phyloP scores from a whole-genome alignment of 2,329 filamentous ascomycete species.

The Botryosphaeria agaves region DNA sequence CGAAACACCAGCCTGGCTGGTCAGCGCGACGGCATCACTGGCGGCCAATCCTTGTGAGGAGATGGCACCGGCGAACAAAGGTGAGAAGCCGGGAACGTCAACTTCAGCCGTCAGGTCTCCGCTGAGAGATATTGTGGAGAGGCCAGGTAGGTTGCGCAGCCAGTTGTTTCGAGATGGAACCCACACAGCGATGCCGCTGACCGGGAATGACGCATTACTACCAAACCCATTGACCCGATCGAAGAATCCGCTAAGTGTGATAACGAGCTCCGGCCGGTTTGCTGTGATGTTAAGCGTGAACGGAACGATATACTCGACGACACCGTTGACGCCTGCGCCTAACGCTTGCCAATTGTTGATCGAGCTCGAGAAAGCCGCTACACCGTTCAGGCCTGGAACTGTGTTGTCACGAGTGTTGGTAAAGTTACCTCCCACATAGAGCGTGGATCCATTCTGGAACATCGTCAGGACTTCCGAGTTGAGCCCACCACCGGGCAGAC shows the following conservation, averaged over 20 bases:
- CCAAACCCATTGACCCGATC: slow-evolving; percentile 51
- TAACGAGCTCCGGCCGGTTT: slow-evolving; percentile 49
- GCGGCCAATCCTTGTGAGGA: slow-evolving; percentile 56
- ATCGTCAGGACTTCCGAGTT: slow-evolving; percentile 63
- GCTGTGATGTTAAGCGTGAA: slow-evolving; percentile 63
- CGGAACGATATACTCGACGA: slow-evolving; percentile 56
- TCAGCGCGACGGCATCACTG: slow-evolving; percentile 54
- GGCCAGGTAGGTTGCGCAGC: slow-evolving; percentile 57
- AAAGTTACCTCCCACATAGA: slow-evolving; percentile 80
- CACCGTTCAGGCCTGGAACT: slow-evolving; percentile 49
- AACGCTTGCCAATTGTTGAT: slow-evolving; percentile 59
- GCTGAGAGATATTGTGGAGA: slow-evolving; percentile 45
- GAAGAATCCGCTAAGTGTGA: slow-evolving; percentile 72
- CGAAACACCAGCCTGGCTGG: slow-evolving; percentile 16
- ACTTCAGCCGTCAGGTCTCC: slow-evolving; percentile 58
- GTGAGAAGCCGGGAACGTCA: slow-evolving; percentile 42
- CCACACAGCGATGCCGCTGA: slow-evolving; percentile 77
- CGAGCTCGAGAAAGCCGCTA: slow-evolving; percentile 57
- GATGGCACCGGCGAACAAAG: slow-evolving; percentile 71
- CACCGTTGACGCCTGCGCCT: slow-evolving; percentile 72
- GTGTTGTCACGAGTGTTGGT: slow-evolving; percentile 49
- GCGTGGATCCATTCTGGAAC: slow-evolving; percentile 42
- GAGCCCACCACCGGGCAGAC: slow-evolving; percentile 53
- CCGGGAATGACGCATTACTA: slow-evolving; percentile 40
- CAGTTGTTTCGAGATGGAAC: slow-evolving; percentile 72